phyloP scores from a whole-genome alignment of 306 rosid species.

The Purshia tridentata region DNA sequence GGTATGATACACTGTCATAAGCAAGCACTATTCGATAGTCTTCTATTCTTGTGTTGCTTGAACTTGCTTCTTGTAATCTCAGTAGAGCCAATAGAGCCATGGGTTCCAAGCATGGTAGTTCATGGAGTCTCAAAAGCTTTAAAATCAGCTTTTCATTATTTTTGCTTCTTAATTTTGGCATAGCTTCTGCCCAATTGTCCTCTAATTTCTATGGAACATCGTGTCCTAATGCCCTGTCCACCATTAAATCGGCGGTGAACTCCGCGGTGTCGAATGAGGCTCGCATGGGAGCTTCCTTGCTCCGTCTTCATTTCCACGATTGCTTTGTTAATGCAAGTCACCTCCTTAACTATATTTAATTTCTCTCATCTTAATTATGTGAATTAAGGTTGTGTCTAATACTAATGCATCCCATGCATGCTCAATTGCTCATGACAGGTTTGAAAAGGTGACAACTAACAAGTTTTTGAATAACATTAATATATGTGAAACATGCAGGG shows the following conservation, averaged over 20 bases:
- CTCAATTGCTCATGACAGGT: no score
- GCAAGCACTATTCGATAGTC: background rate
- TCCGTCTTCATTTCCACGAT: conserved; percentile 87
- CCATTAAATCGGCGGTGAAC: conserved; percentile 38
- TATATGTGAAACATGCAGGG: conserved; percentile 39
- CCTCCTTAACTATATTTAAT: no score
- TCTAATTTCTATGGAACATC: conserved; percentile 41
- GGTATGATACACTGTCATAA: background rate
- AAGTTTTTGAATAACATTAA: background rate
- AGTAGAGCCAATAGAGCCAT: background rate
- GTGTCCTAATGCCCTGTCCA: conserved; percentile 59
- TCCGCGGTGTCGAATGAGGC: conserved; percentile 48
- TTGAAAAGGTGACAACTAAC: background rate
- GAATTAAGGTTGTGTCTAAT: no score
- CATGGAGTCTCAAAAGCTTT: background rate
- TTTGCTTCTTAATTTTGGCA: conserved; percentile 11
- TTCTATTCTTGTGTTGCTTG: background rate
- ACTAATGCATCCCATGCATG: background rate
- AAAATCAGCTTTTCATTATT: conserved; percentile 1
- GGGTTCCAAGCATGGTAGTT: background rate
- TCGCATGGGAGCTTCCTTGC: conserved; percentile 87
- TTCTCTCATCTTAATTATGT: no score
- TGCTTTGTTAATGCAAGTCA: conserved; percentile 80
- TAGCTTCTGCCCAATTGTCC: conserved; percentile 54
- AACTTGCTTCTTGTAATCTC: background rate